A percentile compares a stretch with the other conserved stretches of the same genome.
Evolutionary conservation across 2,329 filamentous ascomycete species (phyloP).

Genomic region (Pochonia chlamydosporia): DNA sequence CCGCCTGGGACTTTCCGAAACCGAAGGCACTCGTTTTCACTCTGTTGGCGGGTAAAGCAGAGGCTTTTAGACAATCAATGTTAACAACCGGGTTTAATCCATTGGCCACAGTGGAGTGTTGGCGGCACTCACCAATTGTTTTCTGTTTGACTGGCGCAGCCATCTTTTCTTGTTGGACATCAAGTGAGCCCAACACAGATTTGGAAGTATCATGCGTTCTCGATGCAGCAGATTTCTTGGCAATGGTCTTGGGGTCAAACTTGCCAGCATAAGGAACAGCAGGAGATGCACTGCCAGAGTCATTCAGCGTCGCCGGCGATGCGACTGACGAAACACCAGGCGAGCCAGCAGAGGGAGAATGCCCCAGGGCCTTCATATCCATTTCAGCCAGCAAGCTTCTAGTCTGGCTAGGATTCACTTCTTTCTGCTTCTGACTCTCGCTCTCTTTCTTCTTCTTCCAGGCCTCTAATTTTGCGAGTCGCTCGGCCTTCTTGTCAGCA

Average conservation of each 20-base stretch:
- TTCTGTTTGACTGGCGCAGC: constrained; percentile 25
- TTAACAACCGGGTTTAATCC: not conserved
- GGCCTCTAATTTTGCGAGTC: constrained; percentile 75
- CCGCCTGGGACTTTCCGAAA: constrained; percentile 61
- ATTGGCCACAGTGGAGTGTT: not conserved
- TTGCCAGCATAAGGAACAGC: constrained; percentile 65
- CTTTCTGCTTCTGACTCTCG: constrained; percentile 66
- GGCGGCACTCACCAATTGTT: constrained; percentile 29
- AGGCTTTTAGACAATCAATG: constrained; percentile 31
- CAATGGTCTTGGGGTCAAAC: constrained; percentile 81
- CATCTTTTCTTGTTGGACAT: constrained; percentile 30
- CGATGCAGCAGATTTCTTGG: constrained; percentile 66
- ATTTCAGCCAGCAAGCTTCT: constrained; percentile 66
- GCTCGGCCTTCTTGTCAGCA: constrained; percentile 69
- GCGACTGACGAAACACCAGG: constrained; percentile 45
- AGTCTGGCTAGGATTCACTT: constrained; percentile 58
- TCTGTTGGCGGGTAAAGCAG: constrained; percentile 59
- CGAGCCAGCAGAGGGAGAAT: constrained; percentile 38
- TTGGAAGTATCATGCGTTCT: constrained; percentile 48
- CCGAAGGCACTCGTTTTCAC: constrained; percentile 81
- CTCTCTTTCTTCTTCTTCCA: constrained; percentile 90
- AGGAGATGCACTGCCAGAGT: constrained; percentile 43
- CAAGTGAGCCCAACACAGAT: constrained; percentile 40
- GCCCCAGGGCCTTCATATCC: constrained; percentile 59
- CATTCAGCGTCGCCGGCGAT: constrained; percentile 38